Percentiles rank a stretch among this genome's conserved stretches.
Evolutionary conservation across 2,329 filamentous ascomycete genomes (phyloP).

Genomic region (Daldinia sp.): DNA sequence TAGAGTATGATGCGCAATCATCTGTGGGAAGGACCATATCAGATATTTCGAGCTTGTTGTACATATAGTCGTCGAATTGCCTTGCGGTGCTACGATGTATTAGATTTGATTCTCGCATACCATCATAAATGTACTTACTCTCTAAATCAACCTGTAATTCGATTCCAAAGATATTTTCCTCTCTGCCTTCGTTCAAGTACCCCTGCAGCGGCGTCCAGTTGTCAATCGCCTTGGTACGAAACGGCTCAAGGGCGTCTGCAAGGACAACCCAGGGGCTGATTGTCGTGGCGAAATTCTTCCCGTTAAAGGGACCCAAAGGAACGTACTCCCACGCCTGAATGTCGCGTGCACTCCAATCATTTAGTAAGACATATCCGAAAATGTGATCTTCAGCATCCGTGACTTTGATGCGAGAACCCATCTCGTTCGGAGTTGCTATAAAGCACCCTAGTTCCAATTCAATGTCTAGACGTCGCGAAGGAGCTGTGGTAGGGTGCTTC

Average conservation of each 20-base stretch:
- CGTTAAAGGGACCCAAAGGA: constrained; percentile 83
- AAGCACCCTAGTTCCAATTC: constrained; percentile 86
- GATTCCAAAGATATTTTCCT: constrained; percentile 75
- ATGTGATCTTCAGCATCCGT: constrained; percentile 75
- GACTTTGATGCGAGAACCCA: constrained; percentile 74
- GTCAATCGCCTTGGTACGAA: constrained; percentile 52
- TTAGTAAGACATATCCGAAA: constrained; percentile 85
- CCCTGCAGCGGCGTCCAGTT: constrained; percentile 53
- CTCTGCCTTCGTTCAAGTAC: constrained; percentile 69
- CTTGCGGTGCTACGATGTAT: constrained; percentile 55
- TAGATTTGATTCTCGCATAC: constrained; percentile 22
- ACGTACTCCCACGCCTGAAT: constrained; percentile 89
- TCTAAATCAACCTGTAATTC: constrained; percentile 73
- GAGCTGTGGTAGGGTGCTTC: constrained; percentile 72
- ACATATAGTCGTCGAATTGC: constrained; percentile 68
- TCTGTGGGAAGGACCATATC: constrained; percentile 86
- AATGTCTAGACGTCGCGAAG: constrained; percentile 77
- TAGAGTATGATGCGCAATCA: constrained; percentile 83
- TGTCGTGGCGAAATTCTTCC: constrained; percentile 84
- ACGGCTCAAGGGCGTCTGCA: constrained; percentile 77
- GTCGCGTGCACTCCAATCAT: constrained; percentile 88
- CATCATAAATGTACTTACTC: constrained; percentile 56
- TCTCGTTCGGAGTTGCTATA: constrained; percentile 71
- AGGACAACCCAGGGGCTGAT: constrained; percentile 85
- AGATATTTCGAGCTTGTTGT: constrained; percentile 74